Evolutionary conservation across 805 yeast genomes (phyloP).

Genomic region (Scheffersomyces coipomensis): DNA sequence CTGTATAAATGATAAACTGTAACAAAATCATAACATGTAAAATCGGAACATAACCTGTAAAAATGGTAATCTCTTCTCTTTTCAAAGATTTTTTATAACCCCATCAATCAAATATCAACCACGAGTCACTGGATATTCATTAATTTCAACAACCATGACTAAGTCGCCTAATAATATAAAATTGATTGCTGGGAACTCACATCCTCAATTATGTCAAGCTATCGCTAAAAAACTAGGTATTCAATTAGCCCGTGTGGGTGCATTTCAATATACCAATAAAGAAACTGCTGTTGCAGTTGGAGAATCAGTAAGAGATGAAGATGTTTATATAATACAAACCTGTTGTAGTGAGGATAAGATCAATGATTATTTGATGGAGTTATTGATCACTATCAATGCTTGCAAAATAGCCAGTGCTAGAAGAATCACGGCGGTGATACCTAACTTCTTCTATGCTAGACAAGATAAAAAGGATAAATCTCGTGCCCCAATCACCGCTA

Average conservation of each 20-base stretch:
- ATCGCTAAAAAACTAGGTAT: slow-evolving; percentile 68
- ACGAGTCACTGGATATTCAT: slow-evolving; percentile 1
- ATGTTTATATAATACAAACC: slow-evolving; percentile 74
- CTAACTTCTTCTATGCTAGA: slow-evolving; percentile 85
- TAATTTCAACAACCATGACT: not conserved
- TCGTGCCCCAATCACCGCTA: slow-evolving; percentile 84
- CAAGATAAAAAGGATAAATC: slow-evolving; percentile 85
- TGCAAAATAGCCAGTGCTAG: slow-evolving; percentile 83
- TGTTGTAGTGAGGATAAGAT: slow-evolving; percentile 75
- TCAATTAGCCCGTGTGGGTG: slow-evolving; percentile 70
- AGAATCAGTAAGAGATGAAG: slow-evolving; percentile 84
- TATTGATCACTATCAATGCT: slow-evolving; percentile 76
- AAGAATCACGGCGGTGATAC: slow-evolving; percentile 78
- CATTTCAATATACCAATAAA: slow-evolving; percentile 80
- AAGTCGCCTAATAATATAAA: slow-evolving; percentile 44
- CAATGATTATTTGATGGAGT: slow-evolving; percentile 72
- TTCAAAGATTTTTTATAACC: not conserved
- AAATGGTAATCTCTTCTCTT: not conserved
- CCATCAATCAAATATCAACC: slow-evolving; percentile 3
- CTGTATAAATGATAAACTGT: no score
- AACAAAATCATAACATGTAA: no score
- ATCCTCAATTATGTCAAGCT: slow-evolving; percentile 74
- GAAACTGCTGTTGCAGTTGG: slow-evolving; percentile 83
- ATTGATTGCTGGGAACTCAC: slow-evolving; percentile 67
- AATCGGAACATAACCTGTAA: not conserved